Conservation (phyloP, 441 rosid species). For the Populus tomentosa region DNA sequence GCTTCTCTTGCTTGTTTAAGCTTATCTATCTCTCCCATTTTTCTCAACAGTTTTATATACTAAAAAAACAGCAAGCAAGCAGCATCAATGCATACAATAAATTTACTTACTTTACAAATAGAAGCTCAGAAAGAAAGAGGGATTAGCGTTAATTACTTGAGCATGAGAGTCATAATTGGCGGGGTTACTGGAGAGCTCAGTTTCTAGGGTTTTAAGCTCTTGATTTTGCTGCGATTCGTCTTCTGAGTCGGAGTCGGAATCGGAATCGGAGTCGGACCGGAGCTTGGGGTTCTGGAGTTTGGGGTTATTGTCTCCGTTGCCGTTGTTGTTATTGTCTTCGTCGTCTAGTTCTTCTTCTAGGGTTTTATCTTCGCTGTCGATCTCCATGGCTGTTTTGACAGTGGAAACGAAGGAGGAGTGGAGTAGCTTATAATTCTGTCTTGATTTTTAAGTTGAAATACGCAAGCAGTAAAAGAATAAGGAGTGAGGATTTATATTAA, state of each 20-base stretch:
- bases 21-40: conserved; percentile 75
- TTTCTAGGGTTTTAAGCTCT: conserved; percentile 54
- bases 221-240: conserved; percentile 46
- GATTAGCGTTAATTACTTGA: conserved; percentile 35
- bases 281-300: not conserved
- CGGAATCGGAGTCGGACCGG: conserved; percentile 34
- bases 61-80: conserved; percentile 15
- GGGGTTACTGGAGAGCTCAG: conserved; percentile 59
- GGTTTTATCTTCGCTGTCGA: not conserved
- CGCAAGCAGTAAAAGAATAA: too few relatives aligned
- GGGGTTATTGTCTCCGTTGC: not conserved
- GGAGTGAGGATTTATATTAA: too few relatives aligned
- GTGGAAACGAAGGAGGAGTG: too few relatives aligned
- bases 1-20: conserved; percentile 78
- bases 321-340: not conserved
- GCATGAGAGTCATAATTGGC: conserved; percentile 67
- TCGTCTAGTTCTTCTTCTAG: not conserved
- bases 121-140: not conserved
- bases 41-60: conserved; percentile 77
- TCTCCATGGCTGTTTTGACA: not conserved
- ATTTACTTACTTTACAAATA: not conserved
- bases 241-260: conserved; percentile 60
- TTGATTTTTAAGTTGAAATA: too few relatives aligned
- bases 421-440: too few relatives aligned
- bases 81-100: not conserved